Percentiles rank a stretch among this genome's conserved stretches.
These are phyloP conservation scores for Xylaria sp. DNA, from an alignment of 2,329 filamentous ascomycete genomes.

Conservation along the genomic window DNA sequence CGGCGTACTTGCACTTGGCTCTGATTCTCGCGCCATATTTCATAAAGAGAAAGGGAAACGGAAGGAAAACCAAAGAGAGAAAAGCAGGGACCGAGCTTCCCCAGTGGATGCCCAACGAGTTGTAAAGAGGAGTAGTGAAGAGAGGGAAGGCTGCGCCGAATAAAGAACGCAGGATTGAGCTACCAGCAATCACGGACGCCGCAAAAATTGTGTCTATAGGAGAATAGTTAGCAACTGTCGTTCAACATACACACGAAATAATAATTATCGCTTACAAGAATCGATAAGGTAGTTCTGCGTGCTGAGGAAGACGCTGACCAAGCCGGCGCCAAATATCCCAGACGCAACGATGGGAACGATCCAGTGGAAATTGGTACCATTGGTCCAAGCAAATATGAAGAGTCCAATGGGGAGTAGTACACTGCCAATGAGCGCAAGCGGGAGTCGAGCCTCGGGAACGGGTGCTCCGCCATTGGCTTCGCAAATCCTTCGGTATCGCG, in stretches of 20 bases:
- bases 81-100: constrained; percentile 79
- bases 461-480: constrained; percentile 62
- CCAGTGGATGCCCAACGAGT: constrained; percentile 77
- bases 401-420: constrained; percentile 70
- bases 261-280: constrained; percentile 49
- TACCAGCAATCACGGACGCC: constrained; percentile 69
- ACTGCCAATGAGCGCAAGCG: constrained; percentile 69
- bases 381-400: constrained; percentile 77
- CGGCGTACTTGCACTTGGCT: constrained; percentile 74
- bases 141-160: constrained; percentile 71
- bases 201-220: constrained; percentile 74
- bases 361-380: constrained; percentile 63
- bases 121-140: constrained; percentile 66
- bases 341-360: constrained; percentile 56
- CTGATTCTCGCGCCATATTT: constrained; percentile 74
- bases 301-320: constrained; percentile 66
- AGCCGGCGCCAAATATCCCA: constrained; percentile 52
- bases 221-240: not conserved
- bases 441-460: constrained; percentile 73
- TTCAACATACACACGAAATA: not conserved
- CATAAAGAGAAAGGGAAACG: constrained; percentile 81
- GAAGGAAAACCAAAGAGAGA: constrained; percentile 75
- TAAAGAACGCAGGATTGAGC: constrained; percentile 67
- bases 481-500: constrained; percentile 59
- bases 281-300: constrained; percentile 69